Evolutionary conservation across 2,329 filamentous ascomycete species (phyloP), one percentile per base, ranked within the genome.

Genomic region (Parascedosporium putredinis): DNA sequence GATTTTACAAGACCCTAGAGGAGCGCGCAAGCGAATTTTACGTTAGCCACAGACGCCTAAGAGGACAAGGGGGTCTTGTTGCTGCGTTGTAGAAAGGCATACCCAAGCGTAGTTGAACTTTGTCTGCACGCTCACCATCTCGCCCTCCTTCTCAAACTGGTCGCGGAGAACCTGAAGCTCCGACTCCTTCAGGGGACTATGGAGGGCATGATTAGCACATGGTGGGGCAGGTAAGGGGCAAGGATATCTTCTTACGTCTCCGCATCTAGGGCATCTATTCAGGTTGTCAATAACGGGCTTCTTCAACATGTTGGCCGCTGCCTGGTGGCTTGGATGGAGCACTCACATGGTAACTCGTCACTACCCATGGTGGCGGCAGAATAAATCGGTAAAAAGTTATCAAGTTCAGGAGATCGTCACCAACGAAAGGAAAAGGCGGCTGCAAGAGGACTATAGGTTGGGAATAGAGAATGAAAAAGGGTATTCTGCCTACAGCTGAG

Each of bases 61-160:
- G n/a, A n/a, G n/a, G n/a, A n/a, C 36, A 45, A 34, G 16, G 38
- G 45, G 29, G 31, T 46, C 14, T n/a, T 18, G 22, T 14, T 4
- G 22, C 12, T 33, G 43, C 33, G 10, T 31, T n/a, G n/a, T n/a
- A n/a, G n/a, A n/a, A n/a, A n/a, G 31, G 58, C 74, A 51, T 79
- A 95, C 89, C 93, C 93, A 98, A 64, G 93, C 91, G 67, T 91
- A 97, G 81, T 98, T 98, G 79, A 98, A 98, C 66, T 97, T 97
- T 54, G 93, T 98, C 69, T 98, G 93, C 36, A 98, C 80, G 53
- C 91, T 90, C 53, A 95, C 91, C 74, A 95, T 94, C 61, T 95
- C 88, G 58, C 91, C 93, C 71, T 98, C 93, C 65, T 95, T 95
- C 65, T 97, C 91, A 66, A 93, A 98, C 67, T 98, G 93, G 53